Evolutionary conservation across 805 yeast species (phyloP), one percentile per base, ranked within the genome.

Genomic region (Maudiozyma barnettii): DNA sequence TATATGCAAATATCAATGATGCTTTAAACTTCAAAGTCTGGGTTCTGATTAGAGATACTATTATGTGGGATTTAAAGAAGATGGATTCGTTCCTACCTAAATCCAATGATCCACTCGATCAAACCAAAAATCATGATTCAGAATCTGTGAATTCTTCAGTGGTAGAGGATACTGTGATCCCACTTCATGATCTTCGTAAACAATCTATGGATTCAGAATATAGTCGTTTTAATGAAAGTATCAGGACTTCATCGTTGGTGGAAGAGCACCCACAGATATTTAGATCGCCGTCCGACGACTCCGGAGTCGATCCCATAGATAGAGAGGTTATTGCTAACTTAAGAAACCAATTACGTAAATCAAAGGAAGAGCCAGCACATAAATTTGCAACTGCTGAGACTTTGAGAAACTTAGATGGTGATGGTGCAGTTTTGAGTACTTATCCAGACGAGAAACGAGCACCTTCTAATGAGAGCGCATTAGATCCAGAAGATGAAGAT

Each of bases 1-100:
- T 58, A 1, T 64, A 64, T 52, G 49, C 59, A 1, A 54, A 52
- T 44, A 57, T 65, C 18, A 61, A 56, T 23, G 69, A 65, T 45
- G 38, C 59, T 30, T 54, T 60, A 13, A 61, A 62, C 45, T 56
- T 58, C 35, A 65, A 65, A 42, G 44, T 54, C 9, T 65, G 69
- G 69, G 49, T 60, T 18, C 43, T 64, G 35, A 61, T 65, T 41
- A 52, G 65, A 22, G 66, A 65, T 47, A 56, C 67, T 5, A 43
- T 65, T 12, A 45, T 61, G 5, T 64, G 66, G 68, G 66, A 63
- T 46, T 45, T 64, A 47, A 59, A 60, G 39, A 47, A 51, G 41
- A 37, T 47, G 45, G 45, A 45, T 31, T 47, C 33, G 4, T 38
- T 51, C 18, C 21, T 43, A n/a, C 39, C 39, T 6, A 19, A 36